Percentiles rank a stretch among this genome's conserved stretches.
phyloP scores from a whole-genome alignment of 2,329 filamentous ascomycete genomes.

The Ophiostoma triangulosporum region DNA sequence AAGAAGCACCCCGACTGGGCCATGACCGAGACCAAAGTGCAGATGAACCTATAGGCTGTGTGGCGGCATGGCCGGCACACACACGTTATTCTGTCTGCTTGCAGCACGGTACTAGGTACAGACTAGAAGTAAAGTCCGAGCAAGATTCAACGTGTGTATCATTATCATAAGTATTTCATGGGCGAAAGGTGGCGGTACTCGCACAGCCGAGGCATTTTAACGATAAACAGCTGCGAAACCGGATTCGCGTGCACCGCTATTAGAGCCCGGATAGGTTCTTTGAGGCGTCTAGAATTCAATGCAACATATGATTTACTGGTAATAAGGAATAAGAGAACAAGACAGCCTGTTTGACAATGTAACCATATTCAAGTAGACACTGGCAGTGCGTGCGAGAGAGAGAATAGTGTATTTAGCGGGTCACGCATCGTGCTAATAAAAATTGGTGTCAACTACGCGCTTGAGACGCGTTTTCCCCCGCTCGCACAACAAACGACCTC shows the following conservation, averaged over 20 bases:
- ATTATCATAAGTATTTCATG: neutral
- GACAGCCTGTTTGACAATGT: too few relatives aligned
- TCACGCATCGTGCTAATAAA: too few relatives aligned
- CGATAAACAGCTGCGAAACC: too few relatives aligned
- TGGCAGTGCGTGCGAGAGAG: too few relatives aligned
- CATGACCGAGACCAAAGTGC: constrained; percentile 7
- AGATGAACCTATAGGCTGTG: constrained; percentile 3
- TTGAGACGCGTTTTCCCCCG: constrained; percentile 4
- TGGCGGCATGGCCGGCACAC: neutral
- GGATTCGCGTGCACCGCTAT: neutral
- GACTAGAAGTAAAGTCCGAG: neutral
- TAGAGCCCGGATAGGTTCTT: neutral
- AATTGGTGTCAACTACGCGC: too few relatives aligned
- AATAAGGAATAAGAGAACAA: neutral
- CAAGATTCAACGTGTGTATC: neutral
- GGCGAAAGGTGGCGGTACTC: neutral
- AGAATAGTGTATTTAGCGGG: neutral
- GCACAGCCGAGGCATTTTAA: too few relatives aligned
- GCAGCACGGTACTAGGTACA: neutral
- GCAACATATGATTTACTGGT: neutral
- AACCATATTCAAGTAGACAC: too few relatives aligned
- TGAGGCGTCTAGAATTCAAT: neutral
- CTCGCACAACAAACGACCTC: neutral
- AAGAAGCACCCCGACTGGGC: constrained; percentile 15
- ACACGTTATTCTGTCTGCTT: neutral